Evolutionary conservation across 176 grass and related monocot genomes (phyloP), one percentile per base, ranked within the genome.

Genomic region (Oryza longistaminata): DNA sequence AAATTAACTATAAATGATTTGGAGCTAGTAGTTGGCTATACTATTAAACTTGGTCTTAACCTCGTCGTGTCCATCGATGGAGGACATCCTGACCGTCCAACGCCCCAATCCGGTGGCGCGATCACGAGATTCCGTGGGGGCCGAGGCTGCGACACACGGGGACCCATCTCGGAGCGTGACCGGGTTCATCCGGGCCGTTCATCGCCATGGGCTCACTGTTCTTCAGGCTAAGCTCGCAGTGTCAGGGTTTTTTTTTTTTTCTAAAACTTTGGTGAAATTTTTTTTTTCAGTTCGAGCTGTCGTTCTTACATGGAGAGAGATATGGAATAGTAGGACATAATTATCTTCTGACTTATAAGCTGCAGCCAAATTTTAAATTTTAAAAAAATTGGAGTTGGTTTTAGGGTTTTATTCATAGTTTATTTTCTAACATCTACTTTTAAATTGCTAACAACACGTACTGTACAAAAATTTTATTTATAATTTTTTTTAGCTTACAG

Each of bases 1-100:
- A 31, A 31, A 31, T 31, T 31, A 0, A 31, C 29, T 31, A 31
- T 29, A 29, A 1, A 27, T 27, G 1, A 27, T 27, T 27, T 27
- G 1, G 2, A 27, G 1, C 27, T 31, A 31, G 2, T 31, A 31
- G 2, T 31, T 31, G 29, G 2, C 29, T 31, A 31, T 3, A 31
- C 29, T 31, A 31, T 3, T 31, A 31, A 31, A 31, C 2, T 31
- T 31, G 29, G 2, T 31, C 29, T 31, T 31, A 9, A 58, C 22
- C 15, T 58, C 44, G 48, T 50, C 48, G 48, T 58, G 52, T 19
- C 52, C 52, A 17, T 53, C 52, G 2, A 9, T 15, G 26, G 19
- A 58, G 17, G 17, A 2, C 52, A 83, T 88, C 74, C 2, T 58
- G 55, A 24, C 5, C 87, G 16, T 83, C 53, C 43, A 71, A 53